phyloP scores from a whole-genome alignment of 495 filamentous ascomycete genomes.

The Polyplosphaeria fusca region DNA sequence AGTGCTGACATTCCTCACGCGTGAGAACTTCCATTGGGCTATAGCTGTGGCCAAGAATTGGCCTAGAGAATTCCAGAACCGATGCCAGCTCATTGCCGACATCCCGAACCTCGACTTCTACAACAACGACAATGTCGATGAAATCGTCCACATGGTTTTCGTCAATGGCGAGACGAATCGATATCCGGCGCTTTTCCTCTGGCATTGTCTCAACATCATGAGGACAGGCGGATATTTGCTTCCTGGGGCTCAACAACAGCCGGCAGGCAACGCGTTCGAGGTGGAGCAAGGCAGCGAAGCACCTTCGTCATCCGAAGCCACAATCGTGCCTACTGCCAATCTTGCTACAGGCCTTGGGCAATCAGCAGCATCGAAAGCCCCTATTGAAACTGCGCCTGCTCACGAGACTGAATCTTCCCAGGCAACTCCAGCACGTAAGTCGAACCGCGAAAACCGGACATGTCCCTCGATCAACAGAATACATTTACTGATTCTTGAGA shows the following conservation, averaged over 20 bases:
- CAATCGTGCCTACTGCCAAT: no score
- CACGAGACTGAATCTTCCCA: neutral
- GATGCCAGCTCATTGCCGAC: neutral
- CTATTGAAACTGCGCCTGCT: neutral
- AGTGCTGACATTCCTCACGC: constrained; percentile 19
- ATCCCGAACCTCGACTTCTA: neutral
- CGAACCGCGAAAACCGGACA: no score
- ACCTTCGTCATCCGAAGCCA: no score
- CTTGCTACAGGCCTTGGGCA: neutral
- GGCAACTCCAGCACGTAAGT: no score
- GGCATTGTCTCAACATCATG: constrained; percentile 16
- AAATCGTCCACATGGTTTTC: constrained; percentile 24
- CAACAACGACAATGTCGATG: neutral
- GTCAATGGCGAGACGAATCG: neutral
- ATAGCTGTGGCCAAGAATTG: constrained; percentile 5
- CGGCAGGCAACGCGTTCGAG: neutral
- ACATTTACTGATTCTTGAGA: no score
- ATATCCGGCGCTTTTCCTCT: constrained; percentile 10
- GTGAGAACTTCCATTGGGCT: constrained; percentile 7
- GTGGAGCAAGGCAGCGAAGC: neutral
- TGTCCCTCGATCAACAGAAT: no score
- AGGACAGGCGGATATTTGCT: neutral
- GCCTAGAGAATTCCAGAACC: constrained; percentile 8
- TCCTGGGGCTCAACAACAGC: neutral
- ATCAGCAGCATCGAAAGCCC: neutral